These are phyloP conservation scores for Erysimum cheiranthoides DNA, from an alignment of 345 rosid species.

Conservation along the genomic window DNA sequence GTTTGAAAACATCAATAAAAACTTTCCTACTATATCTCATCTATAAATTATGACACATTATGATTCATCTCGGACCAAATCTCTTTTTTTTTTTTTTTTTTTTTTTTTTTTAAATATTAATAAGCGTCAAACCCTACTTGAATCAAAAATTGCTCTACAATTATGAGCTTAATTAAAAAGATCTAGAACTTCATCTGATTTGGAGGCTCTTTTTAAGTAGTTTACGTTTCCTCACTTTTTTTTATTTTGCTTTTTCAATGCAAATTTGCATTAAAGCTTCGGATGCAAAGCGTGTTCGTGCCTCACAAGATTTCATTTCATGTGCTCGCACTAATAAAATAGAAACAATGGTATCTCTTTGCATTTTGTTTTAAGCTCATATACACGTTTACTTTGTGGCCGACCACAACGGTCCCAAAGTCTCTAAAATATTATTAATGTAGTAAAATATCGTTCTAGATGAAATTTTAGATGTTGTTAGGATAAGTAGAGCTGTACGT, in stretches of 20 bases:
- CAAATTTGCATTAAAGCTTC: constrained; percentile 24
- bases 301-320: constrained; percentile 32
- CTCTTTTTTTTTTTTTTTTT: neutral
- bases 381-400: constrained; percentile 45
- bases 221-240: constrained; percentile 16
- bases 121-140: neutral
- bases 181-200: neutral
- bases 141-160: neutral
- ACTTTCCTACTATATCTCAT: neutral
- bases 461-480: neutral
- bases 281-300: constrained; percentile 45
- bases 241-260: constrained; percentile 30
- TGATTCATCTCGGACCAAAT: neutral
- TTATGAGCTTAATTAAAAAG: neutral
- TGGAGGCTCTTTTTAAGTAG: neutral
- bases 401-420: constrained; percentile 38
- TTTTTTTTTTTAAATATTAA: no score
- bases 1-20: constrained; percentile 12
- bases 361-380: constrained; percentile 23
- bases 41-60: neutral
- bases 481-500: neutral
- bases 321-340: constrained; percentile 21
- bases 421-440: neutral
- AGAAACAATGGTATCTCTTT: constrained; percentile 15
- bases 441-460: neutral